Base-by-base conservation (phyloP, 768 basidiomycete species). In the Phaeotremella fagi region DNA sequence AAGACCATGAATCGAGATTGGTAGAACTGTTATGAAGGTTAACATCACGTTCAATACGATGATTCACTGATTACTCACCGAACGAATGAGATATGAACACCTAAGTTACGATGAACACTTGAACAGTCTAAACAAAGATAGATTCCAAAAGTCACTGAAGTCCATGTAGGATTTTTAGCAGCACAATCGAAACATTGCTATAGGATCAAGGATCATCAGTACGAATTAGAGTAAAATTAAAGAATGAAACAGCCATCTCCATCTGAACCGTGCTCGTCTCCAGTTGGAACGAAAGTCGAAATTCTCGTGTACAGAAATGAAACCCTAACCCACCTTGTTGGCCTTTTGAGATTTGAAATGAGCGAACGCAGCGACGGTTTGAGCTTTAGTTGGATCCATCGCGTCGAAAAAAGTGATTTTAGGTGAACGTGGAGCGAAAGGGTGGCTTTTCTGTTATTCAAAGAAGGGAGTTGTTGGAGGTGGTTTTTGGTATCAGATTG, bases 71-170 rank as follows among this genome's bases (percentile, higher is more conserved):
- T 41, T 9, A 75, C 85, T 64, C 71, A 91, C 90, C 92, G 79
- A 37, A 99, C 94, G 67, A 99, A 99, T 59, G 84, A 88, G 75
- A 99, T 91, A 72, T 99, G 95, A 22, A 98, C 94, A 64, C 95
- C 95, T 83, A 97, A 85, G 73, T 94, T 97, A 48, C 95, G 80
- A 76, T 99, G 95, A 14, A 87, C 78, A 61, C 86, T 87, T 3
- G 94, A 98, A 79, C 95, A 99, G 54, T 99, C 92, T 27, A 98
- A 79, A 71, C 95, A 99, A 69, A 99, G 91, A 76, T 98, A 98
- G 14, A 98, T 85, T 28, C 90, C 94, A 71, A 87, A 99, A 0
- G 90, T 92, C 20, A 95, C 90, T 57, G 89, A 91, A 3, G 91
- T 85, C 95, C 94, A 98, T 27, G 91, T 95, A 42, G 94, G 94